phyloP scores from a whole-genome alignment of 176 grass and related monocot species.

The Phoenix dactylifera region DNA sequence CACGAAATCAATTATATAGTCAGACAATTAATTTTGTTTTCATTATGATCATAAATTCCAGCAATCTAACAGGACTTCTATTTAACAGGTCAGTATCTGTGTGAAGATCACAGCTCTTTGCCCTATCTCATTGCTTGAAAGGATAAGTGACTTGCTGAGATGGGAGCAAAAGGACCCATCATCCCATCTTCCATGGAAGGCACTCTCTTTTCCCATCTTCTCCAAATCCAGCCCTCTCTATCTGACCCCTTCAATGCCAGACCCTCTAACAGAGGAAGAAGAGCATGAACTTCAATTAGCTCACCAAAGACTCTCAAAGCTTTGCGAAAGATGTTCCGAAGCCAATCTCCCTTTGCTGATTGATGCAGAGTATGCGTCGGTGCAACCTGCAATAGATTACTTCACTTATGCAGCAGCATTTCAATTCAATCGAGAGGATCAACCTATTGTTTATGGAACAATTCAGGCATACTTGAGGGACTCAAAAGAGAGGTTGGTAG shows the following conservation, averaged over 20 bases:
- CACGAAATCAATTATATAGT: not conserved
- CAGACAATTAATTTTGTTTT: not conserved
- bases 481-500: conserved; percentile 52
- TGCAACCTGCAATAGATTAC: conserved; percentile 93
- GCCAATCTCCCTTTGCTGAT: conserved; percentile 56
- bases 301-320: conserved; percentile 40
- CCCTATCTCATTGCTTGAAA: conserved; percentile 66
- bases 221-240: conserved; percentile 62
- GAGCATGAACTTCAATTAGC: conserved; percentile 44
- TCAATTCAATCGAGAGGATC: conserved; percentile 32
- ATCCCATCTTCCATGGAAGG: conserved; percentile 60
- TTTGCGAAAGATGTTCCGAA: conserved; percentile 51
- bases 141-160: conserved; percentile 66
- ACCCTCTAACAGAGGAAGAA: conserved; percentile 44
- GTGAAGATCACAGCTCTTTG: conserved; percentile 92
- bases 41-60: not conserved
- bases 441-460: conserved; percentile 55
- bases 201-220: conserved; percentile 49
- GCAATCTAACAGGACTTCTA: not conserved
- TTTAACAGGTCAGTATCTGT: conserved; percentile 72
- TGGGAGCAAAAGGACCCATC: conserved; percentile 72
- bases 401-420: conserved; percentile 61
- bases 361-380: conserved; percentile 78
- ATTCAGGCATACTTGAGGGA: conserved; percentile 84
- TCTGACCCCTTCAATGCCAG: conserved; percentile 45